Evolutionary conservation across 192 early-diverging fungal genomes (phyloP).

Genomic region (Umbelopsis sp.): DNA sequence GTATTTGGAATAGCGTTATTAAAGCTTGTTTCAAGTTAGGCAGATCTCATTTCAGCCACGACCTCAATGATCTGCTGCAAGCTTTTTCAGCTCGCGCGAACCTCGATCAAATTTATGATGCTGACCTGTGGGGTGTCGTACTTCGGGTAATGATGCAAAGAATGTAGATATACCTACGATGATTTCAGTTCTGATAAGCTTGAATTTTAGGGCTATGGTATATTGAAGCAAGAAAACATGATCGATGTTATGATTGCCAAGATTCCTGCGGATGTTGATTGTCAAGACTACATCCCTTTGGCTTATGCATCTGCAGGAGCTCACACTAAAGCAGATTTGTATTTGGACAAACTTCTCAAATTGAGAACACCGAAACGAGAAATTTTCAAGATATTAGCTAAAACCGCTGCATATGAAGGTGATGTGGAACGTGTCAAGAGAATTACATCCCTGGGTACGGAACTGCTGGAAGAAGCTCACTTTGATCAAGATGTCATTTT

Average conservation of each 20-base stretch:
- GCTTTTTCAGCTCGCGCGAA: constrained; percentile 22
- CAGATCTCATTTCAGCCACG: constrained; percentile 15
- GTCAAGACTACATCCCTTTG: constrained; percentile 3
- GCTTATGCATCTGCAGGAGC: constrained; percentile 25
- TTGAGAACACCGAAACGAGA: not conserved
- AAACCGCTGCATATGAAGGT: constrained; percentile 22
- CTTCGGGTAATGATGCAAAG: constrained; percentile 22
- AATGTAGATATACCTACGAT: not conserved
- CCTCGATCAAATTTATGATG: not conserved
- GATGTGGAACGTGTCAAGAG: not conserved
- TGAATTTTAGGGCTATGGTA: constrained; percentile 14
- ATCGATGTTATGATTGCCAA: not conserved
- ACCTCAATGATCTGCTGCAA: constrained; percentile 20
- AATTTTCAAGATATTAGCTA: constrained; percentile 10
- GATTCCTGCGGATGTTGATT: not conserved
- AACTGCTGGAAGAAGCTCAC: not conserved
- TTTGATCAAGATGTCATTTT: not conserved
- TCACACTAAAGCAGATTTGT: not conserved
- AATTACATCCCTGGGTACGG: not conserved
- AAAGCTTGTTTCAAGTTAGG: constrained; percentile 25
- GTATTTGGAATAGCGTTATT: constrained; percentile 29
- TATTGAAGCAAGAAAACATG: not conserved
- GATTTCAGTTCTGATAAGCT: not conserved
- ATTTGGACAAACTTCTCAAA: constrained; percentile 5
- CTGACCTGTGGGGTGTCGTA: constrained; percentile 18